These are phyloP conservation scores for Stromatinia cepivora DNA, from an alignment of 2,329 filamentous ascomycete genomes.

Conservation along the genomic window DNA sequence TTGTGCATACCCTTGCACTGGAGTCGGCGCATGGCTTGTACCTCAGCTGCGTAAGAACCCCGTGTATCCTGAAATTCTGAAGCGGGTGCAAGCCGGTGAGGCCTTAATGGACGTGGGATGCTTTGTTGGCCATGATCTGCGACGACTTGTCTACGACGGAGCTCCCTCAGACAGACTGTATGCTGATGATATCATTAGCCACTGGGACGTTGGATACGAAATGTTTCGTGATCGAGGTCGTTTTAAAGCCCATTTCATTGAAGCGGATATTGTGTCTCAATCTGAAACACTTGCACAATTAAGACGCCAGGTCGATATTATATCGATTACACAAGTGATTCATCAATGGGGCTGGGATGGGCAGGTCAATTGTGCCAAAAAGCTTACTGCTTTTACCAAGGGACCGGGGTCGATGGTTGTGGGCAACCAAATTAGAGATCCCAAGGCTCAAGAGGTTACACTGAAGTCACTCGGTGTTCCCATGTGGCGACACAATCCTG, in stretches of 20 bases:
- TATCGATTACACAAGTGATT: slow-evolving; percentile 47
- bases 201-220: slow-evolving; percentile 43
- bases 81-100: slow-evolving; percentile 26
- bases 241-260: slow-evolving; percentile 41
- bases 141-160: slow-evolving; percentile 42
- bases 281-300: slow-evolving; percentile 40
- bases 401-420: slow-evolving; percentile 15
- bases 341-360: slow-evolving; percentile 47
- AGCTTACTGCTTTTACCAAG: slow-evolving; percentile 21
- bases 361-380: slow-evolving; percentile 35
- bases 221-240: slow-evolving; percentile 42
- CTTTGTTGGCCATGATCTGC: slow-evolving; percentile 44
- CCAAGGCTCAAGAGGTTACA: slow-evolving; percentile 7
- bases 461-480: slow-evolving; percentile 4
- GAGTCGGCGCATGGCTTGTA: slow-evolving; percentile 30
- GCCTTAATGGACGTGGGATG: slow-evolving; percentile 38
- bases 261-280: slow-evolving; percentile 36
- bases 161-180: slow-evolving; percentile 39
- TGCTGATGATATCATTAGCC: slow-evolving; percentile 39
- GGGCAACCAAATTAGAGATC: slow-evolving; percentile 23
- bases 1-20: slow-evolving; percentile 29
- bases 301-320: slow-evolving; percentile 45
- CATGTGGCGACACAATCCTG: slow-evolving; percentile 21
- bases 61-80: slow-evolving; percentile 27
- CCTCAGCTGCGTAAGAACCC: slow-evolving; percentile 24